Percentiles rank a stretch among this genome's conserved stretches.
phyloP scores from a whole-genome alignment of 2,329 filamentous ascomycete species.

The Sarocladium brachiariae region DNA sequence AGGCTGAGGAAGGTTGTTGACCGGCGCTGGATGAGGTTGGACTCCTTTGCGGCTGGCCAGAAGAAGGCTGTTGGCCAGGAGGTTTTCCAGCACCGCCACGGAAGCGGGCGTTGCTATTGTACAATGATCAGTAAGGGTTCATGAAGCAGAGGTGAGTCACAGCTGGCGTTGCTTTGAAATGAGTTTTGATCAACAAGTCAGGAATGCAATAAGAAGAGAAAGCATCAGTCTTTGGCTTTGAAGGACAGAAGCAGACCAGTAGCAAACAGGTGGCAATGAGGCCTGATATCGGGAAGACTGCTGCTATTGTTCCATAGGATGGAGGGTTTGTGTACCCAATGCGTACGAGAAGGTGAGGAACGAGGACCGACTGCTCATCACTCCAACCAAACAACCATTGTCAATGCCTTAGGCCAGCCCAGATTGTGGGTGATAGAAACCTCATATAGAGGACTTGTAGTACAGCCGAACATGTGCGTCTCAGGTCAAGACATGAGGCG shows the following conservation, averaged over 20 bases:
- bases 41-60: conserved; percentile 43
- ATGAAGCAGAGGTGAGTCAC: conserved; percentile 11
- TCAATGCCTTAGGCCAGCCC: no score
- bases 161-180: no score
- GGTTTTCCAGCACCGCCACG: conserved; percentile 48
- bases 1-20: conserved; percentile 32
- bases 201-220: background rate
- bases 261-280: background rate
- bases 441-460: no score
- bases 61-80: conserved; percentile 35
- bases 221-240: background rate
- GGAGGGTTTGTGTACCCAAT: no score
- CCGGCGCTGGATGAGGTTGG: conserved; percentile 40
- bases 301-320: no score
- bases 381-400: background rate
- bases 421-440: background rate
- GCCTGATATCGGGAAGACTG: background rate
- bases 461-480: background rate
- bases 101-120: conserved; percentile 48
- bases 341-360: no score
- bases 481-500: conserved; percentile 4
- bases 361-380: no score
- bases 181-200: conserved; percentile 11
- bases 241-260: background rate
- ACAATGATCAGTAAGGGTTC: conserved; percentile 19